These are phyloP conservation scores for Microbotryum saponariae DNA, from an alignment of 1,284 basidiomycete species.

Conservation along the genomic window DNA sequence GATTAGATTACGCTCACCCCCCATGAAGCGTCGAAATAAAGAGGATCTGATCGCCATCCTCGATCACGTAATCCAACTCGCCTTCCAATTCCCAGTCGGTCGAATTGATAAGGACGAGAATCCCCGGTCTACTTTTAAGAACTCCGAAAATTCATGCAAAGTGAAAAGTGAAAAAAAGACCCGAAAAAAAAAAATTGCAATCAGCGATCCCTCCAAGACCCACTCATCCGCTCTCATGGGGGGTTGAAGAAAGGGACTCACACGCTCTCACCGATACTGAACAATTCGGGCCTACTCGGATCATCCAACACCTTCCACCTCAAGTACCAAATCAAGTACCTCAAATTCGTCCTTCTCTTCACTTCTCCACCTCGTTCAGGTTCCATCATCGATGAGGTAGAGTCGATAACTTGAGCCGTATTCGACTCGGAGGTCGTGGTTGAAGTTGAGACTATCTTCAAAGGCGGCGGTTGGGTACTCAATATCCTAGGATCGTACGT, in stretches of 20 bases:
- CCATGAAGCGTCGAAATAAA: slow-evolving; percentile 96
- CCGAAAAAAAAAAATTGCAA: too few relatives aligned
- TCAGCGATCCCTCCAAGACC: not conserved
- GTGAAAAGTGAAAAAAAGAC: not conserved
- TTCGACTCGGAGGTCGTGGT: too few relatives aligned
- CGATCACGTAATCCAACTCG: slow-evolving; percentile 75
- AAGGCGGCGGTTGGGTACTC: slow-evolving; percentile 13
- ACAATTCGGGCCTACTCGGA: slow-evolving; percentile 78
- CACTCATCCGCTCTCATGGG: too few relatives aligned
- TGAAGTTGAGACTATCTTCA: slow-evolving; percentile 43
- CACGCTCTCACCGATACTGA: slow-evolving; percentile 81
- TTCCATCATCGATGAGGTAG: slow-evolving; percentile 19
- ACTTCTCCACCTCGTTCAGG: slow-evolving; percentile 33
- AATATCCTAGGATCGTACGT: too few relatives aligned
- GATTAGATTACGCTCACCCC: slow-evolving; percentile 47
- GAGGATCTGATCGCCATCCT: slow-evolving; percentile 78
- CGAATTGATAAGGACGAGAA: slow-evolving; percentile 90
- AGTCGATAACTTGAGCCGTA: slow-evolving; percentile 11
- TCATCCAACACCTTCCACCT: slow-evolving; percentile 60
- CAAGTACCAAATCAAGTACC: slow-evolving; percentile 71
- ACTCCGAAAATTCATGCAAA: too few relatives aligned
- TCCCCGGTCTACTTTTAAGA: slow-evolving; percentile 72
- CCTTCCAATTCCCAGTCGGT: slow-evolving; percentile 98
- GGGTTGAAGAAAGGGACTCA: too few relatives aligned
- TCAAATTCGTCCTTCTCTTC: slow-evolving; percentile 55